A percentile compares a stretch with the other conserved stretches of the same genome.
Conservation (phyloP, 1,284 basidiomycete genomes). For the Rhizoctonia solani region DNA sequence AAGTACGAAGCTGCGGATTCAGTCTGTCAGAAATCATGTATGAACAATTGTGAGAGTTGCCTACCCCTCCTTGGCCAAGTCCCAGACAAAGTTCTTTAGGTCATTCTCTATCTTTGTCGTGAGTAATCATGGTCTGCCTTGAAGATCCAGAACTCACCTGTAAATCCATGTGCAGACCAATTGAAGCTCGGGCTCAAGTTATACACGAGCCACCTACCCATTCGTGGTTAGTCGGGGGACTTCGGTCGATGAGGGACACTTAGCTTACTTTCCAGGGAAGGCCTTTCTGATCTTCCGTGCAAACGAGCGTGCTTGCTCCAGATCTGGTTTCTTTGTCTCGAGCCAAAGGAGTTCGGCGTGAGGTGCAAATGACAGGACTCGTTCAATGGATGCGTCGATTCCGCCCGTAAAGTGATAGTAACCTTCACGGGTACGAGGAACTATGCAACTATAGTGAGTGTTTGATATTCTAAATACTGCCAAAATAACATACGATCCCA, state of each 20-base stretch:
- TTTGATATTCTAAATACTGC: background rate
- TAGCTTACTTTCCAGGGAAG: slow-evolving; percentile 65
- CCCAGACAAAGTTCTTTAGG: slow-evolving; percentile 88
- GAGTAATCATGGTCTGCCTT: background rate
- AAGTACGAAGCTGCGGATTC: slow-evolving; percentile 68
- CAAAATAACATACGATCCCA: slow-evolving; percentile 72
- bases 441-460: slow-evolving; percentile 47
- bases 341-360: slow-evolving; percentile 87
- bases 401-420: slow-evolving; percentile 92
- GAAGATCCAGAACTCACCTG: slow-evolving; percentile 50
- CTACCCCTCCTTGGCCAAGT: slow-evolving; percentile 86
- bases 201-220: slow-evolving; percentile 86
- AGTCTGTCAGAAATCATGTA: background rate
- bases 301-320: slow-evolving; percentile 79
- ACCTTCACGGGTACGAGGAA: slow-evolving; percentile 87
- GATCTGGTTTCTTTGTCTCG: slow-evolving; percentile 84
- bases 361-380: slow-evolving; percentile 77
- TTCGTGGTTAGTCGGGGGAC: background rate
- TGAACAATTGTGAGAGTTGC: slow-evolving; percentile 37
- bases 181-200: slow-evolving; percentile 95
- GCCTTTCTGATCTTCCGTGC: slow-evolving; percentile 74
- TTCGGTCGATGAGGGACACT: background rate
- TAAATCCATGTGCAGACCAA: slow-evolving; percentile 84
- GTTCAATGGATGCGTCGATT: slow-evolving; percentile 79
- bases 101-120: slow-evolving; percentile 53